These are phyloP conservation scores for Mortierella sp. DNA, from an alignment of 371 early-diverging fungal species.

Conservation along the genomic window DNA sequence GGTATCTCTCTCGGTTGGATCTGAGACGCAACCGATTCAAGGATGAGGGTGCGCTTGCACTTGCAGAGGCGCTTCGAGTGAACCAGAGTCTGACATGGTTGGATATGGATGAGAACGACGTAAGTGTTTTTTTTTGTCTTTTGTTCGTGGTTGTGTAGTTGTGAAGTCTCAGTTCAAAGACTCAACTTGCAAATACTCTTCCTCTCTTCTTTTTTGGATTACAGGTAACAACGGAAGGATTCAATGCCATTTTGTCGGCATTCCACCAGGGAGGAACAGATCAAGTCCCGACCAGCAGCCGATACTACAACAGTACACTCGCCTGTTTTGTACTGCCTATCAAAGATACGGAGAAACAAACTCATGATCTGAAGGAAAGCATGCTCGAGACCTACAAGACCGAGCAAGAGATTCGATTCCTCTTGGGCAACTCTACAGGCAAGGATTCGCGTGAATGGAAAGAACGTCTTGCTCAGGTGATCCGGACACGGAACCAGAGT, in stretches of 20 bases:
- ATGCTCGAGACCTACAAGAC: conserved; percentile 51
- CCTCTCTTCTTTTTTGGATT: neutral
- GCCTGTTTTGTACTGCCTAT: conserved; percentile 33
- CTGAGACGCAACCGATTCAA: conserved; percentile 48
- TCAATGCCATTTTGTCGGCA: conserved; percentile 46
- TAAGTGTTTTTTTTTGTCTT: conserved; percentile 10
- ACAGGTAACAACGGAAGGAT: conserved; percentile 41
- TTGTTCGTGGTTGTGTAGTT: neutral
- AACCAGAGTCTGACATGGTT: conserved; percentile 48
- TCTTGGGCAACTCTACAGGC: conserved; percentile 36
- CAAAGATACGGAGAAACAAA: conserved; percentile 27
- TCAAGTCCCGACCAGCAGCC: conserved; percentile 46
- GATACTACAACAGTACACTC: conserved; percentile 41
- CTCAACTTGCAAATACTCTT: no score
- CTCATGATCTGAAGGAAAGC: conserved; percentile 19
- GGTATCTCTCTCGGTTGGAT: conserved; percentile 45
- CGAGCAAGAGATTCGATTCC: conserved; percentile 43
- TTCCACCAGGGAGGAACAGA: conserved; percentile 53
- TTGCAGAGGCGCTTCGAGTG: conserved; percentile 45
- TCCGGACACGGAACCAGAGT: conserved; percentile 36
- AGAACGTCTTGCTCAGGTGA: conserved; percentile 40
- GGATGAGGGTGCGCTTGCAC: conserved; percentile 45
- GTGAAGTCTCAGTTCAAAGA: no score
- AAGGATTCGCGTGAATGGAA: conserved; percentile 49
- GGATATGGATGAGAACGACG: conserved; percentile 53